Evolutionary conservation across 176 grass and related monocot species (phyloP), one percentile per base, ranked within the genome.

Genomic region (Oryza nivara): DNA sequence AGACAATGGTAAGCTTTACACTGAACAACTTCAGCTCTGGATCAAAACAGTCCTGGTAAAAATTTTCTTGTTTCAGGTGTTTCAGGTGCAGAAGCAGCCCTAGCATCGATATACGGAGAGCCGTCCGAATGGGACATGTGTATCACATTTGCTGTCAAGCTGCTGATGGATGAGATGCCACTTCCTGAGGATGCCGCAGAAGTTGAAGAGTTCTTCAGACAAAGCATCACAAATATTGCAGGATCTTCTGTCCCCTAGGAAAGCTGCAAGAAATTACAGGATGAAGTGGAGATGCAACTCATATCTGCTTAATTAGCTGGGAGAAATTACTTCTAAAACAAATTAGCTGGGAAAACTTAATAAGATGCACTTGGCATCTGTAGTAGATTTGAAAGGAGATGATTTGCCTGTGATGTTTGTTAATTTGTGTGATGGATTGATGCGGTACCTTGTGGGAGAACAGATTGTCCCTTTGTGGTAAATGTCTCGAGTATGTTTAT

Each of bases 71-170:
- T 71, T 71, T 40, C 48, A 58, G 25, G 52, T 69, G 25, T 70
- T 81, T 54, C 47, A 70, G 11, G 32, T 70, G 79, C 79, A 58
- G 51, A 81, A 43, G 70, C 67, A 19, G 67, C 79, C 43, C 23
- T 81, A 11, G 34, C n/a, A 71, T 56, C 67, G 9, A 34, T 81
- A 6, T 81, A 81, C 58, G 67, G 67, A 58, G 48, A 71, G 4
- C 56, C 67, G 4, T 60, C 67, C 3, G 9, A 71, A 23, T 7
- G 13, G 11, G 66, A 81, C 11, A 5, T 2, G 3, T 79, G 84
- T 32, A 44, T 86, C 28, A 54, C 47, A 75, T 86, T 79, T 51
- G 76, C 76, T 49, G 68, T 86, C 30, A 86, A 73, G 54, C 13
- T 79, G 20, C 68, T 86, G 0, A 79, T 40, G 84, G 68, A 79